Base-by-base conservation (phyloP, 2,329 filamentous ascomycete species). In the Pseudogymnoascus sp. region DNA sequence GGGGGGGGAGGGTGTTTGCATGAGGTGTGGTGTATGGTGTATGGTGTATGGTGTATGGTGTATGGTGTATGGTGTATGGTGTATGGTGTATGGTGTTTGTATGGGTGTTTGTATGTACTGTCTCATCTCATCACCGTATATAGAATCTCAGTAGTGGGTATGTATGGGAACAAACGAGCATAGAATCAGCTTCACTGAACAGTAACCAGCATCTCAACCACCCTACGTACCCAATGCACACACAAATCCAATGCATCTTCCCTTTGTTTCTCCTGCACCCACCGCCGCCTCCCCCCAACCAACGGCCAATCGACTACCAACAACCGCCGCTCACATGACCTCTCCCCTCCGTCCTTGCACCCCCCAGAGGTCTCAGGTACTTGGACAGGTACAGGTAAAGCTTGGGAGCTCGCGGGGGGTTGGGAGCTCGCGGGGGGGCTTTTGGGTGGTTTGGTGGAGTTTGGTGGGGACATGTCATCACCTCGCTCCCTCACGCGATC, bases 401-500 rank as follows among this genome's bases (percentile, higher is more conserved):
- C 33, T 35, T 35, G 33, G n/a, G n/a, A n/a, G n/a, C n/a, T n/a
- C n/a, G n/a, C n/a, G n/a, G n/a, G n/a, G n/a, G n/a, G n/a, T n/a
- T n/a, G n/a, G n/a, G 31, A 17, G 44, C 44, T 53, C n/a, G 15
- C 15, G 15, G 23, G 10, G 44, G 17, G 23, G 7, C 2, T 53
- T 53, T 26, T 31, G 7, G 7, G 23, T 31, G 46, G 46, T 13
- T 53, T 11, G 46, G 46, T 53, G 46, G 15, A 11, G 19, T 31
- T 50, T 33, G 46, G 46, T 56, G 46, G 46, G 46, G 46, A 56
- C 46, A 56, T 56, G 46, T 56, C 46, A 56, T 56, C 46, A 56
- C 46, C 46, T 56, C 46, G n/a, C 46, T 56, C 46, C n/a, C 46
- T 56, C 46, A 56, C 46, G 46, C 46, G 46, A 56, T 56, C 46